Base-by-base conservation (phyloP, 2,329 filamentous ascomycete species). In the Monosporascus sp. region DNA sequence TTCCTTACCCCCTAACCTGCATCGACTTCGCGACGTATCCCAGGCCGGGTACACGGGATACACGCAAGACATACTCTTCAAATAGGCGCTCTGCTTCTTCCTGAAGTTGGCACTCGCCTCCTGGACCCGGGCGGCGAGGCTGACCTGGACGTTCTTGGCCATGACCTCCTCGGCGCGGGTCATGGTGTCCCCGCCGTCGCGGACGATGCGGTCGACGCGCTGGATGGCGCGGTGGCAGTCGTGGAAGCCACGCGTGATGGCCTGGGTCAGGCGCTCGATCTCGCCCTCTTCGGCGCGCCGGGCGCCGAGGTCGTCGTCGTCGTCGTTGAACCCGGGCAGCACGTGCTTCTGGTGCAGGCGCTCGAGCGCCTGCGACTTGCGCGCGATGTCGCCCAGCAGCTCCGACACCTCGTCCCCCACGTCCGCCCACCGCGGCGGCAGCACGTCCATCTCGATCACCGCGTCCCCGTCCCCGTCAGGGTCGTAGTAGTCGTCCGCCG, bases 331-430 rank as follows among this genome's bases (percentile, higher is more conserved):
- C 27, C 93, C 92, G 0, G 94, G 94, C 16, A 99, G 80, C 44
- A 99, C 89, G 73, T 99, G 94, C 70, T 97, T 97, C 73, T 96
- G 91, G 71, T 99, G 94, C 57, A 99, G 78, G 67, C 92, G 90
- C 67, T 97, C 94, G 34, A 99, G 81, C 64, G 85, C 86, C 63
- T 90, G 85, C 61, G 91, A 89, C 73, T 95, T 91, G 56, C 84
- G 85, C 50, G 90, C 87, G 60, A 97, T 90, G 54, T 89, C 84
- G 56, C 83, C 81, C 9, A 99, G 82, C 43, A 90, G 75, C 55
- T 97, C 91, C 31, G 88, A 86, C 56, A 99, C 91, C 69, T 97
- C 91, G 69, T 97, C 94, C 65, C 92, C 92, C 55, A 96, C 81
- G 67, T 99, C 94, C 54, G 93, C 88, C 94, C 94, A 99, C 56